These are phyloP conservation scores for Klebsormidium nitens DNA, from an alignment of 139 green algal species.

Conservation along the genomic window DNA sequence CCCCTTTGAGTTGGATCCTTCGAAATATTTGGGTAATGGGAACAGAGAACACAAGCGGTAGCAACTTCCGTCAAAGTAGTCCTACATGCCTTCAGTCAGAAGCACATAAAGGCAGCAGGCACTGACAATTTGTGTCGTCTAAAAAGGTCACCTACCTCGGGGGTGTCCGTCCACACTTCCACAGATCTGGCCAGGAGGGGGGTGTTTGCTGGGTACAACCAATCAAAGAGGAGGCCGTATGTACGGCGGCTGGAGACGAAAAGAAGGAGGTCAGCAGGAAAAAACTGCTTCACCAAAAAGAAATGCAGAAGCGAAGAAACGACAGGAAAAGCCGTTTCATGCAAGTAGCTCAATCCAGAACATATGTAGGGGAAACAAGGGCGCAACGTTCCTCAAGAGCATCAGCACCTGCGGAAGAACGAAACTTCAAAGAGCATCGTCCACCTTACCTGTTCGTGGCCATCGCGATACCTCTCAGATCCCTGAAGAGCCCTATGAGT, in stretches of 20 bases:
- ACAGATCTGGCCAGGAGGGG: conserved; percentile 68
- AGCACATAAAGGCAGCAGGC: no score
- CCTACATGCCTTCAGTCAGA: no score
- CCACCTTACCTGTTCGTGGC: conserved; percentile 68
- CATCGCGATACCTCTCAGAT: conserved; percentile 85
- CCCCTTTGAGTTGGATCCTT: no score
- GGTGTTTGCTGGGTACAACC: conserved; percentile 90
- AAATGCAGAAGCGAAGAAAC: not conserved
- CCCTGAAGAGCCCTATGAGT: conserved; percentile 82
- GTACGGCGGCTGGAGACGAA: conserved; percentile 45
- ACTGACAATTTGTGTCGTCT: no score
- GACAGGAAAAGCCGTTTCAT: not conserved
- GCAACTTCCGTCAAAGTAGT: no score
- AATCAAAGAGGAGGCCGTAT: conserved; percentile 90
- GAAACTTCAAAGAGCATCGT: not conserved
- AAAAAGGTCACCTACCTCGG: conserved; percentile 57
- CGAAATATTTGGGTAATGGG: no score
- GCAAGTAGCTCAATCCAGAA: not conserved
- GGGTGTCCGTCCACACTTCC: conserved; percentile 77
- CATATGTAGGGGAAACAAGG: not conserved
- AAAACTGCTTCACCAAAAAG: conserved; percentile 1
- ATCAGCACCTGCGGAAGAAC: not conserved
- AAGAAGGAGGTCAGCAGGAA: not conserved
- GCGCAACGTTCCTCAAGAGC: not conserved
- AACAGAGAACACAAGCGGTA: no score